Conservation (phyloP, 2,329 filamentous ascomycete species). For the Fusarium redolens region DNA sequence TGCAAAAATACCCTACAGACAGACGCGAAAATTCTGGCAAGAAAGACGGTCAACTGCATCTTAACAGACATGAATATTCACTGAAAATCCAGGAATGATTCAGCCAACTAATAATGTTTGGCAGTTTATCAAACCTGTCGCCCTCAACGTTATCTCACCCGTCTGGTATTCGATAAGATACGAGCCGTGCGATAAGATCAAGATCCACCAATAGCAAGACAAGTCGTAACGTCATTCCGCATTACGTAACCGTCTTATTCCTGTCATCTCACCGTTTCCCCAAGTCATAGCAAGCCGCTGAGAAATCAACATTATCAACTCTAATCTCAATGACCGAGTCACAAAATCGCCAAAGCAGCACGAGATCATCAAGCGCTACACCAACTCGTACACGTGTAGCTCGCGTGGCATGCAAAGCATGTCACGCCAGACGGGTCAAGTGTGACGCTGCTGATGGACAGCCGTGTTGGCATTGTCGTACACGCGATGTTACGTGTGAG, state of each 20-base stretch:
- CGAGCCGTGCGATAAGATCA: too few relatives aligned
- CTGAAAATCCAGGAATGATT: too few relatives aligned
- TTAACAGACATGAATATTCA: too few relatives aligned
- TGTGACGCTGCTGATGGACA: slow-evolving; percentile 33
- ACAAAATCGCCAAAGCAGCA: not conserved
- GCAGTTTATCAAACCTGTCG: too few relatives aligned
- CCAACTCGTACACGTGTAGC: slow-evolving; percentile 7
- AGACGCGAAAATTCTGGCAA: too few relatives aligned
- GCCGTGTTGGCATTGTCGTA: slow-evolving; percentile 39
- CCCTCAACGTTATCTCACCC: too few relatives aligned
- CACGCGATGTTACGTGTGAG: slow-evolving; percentile 20
- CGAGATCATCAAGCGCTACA: not conserved
- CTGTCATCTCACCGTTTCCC: not conserved
- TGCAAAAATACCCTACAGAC: too few relatives aligned
- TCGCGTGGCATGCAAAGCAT: slow-evolving; percentile 38
- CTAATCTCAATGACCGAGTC: not conserved
- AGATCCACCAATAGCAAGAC: not conserved
- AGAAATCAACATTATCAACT: not conserved
- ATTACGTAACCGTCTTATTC: slow-evolving; percentile 17
- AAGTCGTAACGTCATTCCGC: not conserved
- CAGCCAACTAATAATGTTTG: too few relatives aligned
- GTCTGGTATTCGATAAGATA: too few relatives aligned
- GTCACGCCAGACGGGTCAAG: slow-evolving; percentile 33
- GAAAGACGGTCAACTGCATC: too few relatives aligned
- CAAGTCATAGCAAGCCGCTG: not conserved